These are phyloP conservation scores for Colletotrichum plurivorum DNA, from an alignment of 2,329 filamentous ascomycete species.

Conservation along the genomic window DNA sequence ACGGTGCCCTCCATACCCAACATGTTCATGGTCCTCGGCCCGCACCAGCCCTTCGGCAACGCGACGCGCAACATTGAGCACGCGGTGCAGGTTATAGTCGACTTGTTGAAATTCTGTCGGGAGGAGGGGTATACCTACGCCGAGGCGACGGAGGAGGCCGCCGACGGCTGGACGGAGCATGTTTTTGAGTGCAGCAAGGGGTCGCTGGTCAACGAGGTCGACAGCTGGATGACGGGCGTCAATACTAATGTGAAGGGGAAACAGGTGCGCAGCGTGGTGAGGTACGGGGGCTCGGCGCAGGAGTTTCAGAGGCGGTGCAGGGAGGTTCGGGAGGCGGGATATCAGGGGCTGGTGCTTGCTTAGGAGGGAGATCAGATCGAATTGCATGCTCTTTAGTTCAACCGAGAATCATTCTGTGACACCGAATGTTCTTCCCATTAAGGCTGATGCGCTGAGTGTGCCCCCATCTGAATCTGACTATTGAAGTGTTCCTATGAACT, in stretches of 20 bases:
- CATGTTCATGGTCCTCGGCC: slow-evolving; percentile 62
- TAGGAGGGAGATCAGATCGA: neutral
- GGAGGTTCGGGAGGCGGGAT: slow-evolving; percentile 48
- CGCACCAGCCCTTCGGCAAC: slow-evolving; percentile 60
- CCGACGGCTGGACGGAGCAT: slow-evolving; percentile 61
- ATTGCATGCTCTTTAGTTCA: too few species aligned
- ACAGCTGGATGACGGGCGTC: slow-evolving; percentile 70
- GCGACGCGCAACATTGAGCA: slow-evolving; percentile 58
- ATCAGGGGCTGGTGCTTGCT: slow-evolving; percentile 42
- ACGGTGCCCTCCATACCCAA: slow-evolving; percentile 60
- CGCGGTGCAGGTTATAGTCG: slow-evolving; percentile 55
- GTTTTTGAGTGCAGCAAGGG: slow-evolving; percentile 62
- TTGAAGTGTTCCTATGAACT: too few species aligned
- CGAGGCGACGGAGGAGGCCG: slow-evolving; percentile 56
- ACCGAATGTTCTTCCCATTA: too few species aligned
- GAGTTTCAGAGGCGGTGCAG: slow-evolving; percentile 57
- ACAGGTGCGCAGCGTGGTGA: slow-evolving; percentile 59
- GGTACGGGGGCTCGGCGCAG: slow-evolving; percentile 61
- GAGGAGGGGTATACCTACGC: slow-evolving; percentile 52
- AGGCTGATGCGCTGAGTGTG: too few species aligned
- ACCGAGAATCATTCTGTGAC: too few species aligned
- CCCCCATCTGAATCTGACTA: too few species aligned
- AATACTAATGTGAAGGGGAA: slow-evolving; percentile 65
- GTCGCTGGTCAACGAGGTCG: slow-evolving; percentile 60
- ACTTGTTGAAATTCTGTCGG: slow-evolving; percentile 50